Evolutionary conservation across 2,329 filamentous ascomycete genomes (phyloP).

Genomic region (Apiospora arundinis): DNA sequence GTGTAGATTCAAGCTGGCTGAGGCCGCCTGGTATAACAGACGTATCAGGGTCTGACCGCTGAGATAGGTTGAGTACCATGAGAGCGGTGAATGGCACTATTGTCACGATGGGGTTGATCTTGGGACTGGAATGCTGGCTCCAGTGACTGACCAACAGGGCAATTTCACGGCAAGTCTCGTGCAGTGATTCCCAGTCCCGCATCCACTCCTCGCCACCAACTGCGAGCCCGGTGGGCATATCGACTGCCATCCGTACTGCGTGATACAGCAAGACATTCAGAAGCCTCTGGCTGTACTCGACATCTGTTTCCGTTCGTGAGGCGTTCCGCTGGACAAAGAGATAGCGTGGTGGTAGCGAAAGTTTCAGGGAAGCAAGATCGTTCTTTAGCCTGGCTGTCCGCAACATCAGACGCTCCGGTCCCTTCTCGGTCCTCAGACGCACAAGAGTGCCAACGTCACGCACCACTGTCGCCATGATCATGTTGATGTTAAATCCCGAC

Average conservation of each 20-base stretch:
- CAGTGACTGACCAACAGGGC: conserved; percentile 39
- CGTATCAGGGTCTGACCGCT: neutral
- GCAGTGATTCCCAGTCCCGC: conserved; percentile 36
- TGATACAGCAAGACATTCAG: conserved; percentile 36
- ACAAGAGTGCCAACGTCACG: conserved; percentile 35
- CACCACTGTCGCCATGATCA: conserved; percentile 36
- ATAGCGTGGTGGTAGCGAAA: conserved; percentile 40
- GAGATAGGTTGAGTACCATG: neutral
- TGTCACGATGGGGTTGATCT: neutral
- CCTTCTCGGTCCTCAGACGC: conserved; percentile 30
- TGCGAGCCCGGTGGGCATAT: conserved; percentile 27
- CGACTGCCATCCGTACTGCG: conserved; percentile 32
- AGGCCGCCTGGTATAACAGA: neutral
- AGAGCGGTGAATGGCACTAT: neutral
- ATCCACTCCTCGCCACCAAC: conserved; percentile 33
- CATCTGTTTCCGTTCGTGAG: conserved; percentile 35
- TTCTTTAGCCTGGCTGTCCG: conserved; percentile 29
- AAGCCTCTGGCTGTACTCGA: conserved; percentile 36
- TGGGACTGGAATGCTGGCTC: conserved; percentile 22
- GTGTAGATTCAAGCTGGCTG: neutral
- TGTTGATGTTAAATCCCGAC: conserved; percentile 36
- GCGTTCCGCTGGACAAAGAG: conserved; percentile 40
- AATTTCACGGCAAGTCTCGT: conserved; percentile 41
- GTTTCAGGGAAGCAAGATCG: conserved; percentile 33
- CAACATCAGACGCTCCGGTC: conserved; percentile 26